These are phyloP conservation scores for Metahyphopichia silvanorum DNA, from an alignment of 805 yeast species.

Conservation along the genomic window DNA sequence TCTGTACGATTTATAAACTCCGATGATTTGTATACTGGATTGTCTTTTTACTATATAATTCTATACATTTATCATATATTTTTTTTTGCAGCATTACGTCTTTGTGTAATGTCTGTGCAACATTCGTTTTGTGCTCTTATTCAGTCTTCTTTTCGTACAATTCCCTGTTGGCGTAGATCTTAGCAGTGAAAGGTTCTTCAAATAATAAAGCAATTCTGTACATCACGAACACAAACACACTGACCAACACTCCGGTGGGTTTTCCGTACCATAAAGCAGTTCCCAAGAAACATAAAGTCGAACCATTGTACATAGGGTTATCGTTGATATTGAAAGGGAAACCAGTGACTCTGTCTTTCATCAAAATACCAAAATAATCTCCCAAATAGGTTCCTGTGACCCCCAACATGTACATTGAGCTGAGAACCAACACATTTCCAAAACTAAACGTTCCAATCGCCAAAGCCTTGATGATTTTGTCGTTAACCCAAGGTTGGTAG, in stretches of 20 bases:
- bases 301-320: constrained; percentile 97
- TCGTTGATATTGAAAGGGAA: constrained; percentile 91
- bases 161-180: constrained; percentile 77
- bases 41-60: too few relatives aligned
- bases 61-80: too few relatives aligned
- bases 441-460: constrained; percentile 56
- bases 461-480: constrained; percentile 35
- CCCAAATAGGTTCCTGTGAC: constrained; percentile 96
- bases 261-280: constrained; percentile 85
- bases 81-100: too few relatives aligned
- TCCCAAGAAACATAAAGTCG: constrained; percentile 85
- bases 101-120: background rate
- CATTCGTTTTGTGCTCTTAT: background rate
- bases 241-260: constrained; percentile 80
- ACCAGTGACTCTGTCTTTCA: constrained; percentile 83
- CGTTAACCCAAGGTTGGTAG: constrained; percentile 48
- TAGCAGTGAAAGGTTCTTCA: constrained; percentile 96
- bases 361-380: constrained; percentile 94
- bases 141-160: constrained; percentile 2
- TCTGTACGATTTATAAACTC: too few relatives aligned
- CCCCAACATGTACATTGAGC: constrained; percentile 91
- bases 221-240: constrained; percentile 74
- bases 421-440: constrained; percentile 78
- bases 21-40: too few relatives aligned
- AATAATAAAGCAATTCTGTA: constrained; percentile 79